These are phyloP conservation scores for Alternaria gaisen DNA, from an alignment of 2,329 filamentous ascomycete genomes.

Conservation along the genomic window DNA sequence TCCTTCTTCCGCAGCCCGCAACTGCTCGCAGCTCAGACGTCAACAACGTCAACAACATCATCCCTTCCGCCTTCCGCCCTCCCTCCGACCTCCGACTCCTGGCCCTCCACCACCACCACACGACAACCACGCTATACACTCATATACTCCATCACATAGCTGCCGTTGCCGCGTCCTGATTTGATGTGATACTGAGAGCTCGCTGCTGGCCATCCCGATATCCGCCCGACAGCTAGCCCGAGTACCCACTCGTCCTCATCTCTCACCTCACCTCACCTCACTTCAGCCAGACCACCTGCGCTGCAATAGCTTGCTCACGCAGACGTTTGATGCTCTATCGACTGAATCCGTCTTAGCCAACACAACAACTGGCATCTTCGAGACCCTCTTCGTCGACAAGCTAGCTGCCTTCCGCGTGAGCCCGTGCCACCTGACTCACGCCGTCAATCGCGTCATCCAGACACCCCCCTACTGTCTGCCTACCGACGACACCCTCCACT, in stretches of 20 bases:
- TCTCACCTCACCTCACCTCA: conserved; percentile 25
- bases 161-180: conserved; percentile 34
- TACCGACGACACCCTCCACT: conserved; percentile 41
- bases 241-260: conserved; percentile 25
- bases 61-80: conserved; percentile 22
- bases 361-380: conserved; percentile 37
- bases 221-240: conserved; percentile 28
- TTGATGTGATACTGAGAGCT: conserved; percentile 45
- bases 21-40: conserved; percentile 29
- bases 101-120: conserved; percentile 24
- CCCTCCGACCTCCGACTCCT: conserved; percentile 10
- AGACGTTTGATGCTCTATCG: conserved; percentile 37
- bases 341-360: conserved; percentile 33
- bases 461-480: conserved; percentile 38
- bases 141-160: conserved; percentile 46
- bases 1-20: conserved; percentile 40
- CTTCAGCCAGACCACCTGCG: conserved; percentile 17
- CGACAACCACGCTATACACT: conserved; percentile 38
- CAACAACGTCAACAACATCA: conserved; percentile 26
- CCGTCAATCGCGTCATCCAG: conserved; percentile 38
- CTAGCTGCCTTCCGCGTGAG: conserved; percentile 38
- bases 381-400: conserved; percentile 33
- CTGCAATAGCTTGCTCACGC: conserved; percentile 29
- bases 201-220: conserved; percentile 39
- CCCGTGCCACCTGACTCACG: conserved; percentile 50